These are phyloP conservation scores for Pinus taeda DNA, from an alignment of 75 land plant genomes.

Conservation along the genomic window DNA sequence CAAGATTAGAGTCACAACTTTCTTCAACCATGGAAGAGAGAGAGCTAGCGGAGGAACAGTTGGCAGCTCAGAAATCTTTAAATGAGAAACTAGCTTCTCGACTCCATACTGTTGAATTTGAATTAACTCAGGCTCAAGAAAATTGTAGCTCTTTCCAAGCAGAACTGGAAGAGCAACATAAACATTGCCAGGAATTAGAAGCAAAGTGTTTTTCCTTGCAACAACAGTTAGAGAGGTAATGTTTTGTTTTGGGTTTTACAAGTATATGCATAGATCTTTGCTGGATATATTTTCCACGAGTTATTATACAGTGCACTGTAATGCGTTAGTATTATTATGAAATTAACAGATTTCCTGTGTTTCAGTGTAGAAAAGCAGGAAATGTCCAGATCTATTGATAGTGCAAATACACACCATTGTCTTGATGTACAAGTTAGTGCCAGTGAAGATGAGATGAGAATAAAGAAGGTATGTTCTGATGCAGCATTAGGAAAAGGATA, in stretches of 20 bases:
- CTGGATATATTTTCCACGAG: not conserved
- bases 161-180: constrained; percentile 58
- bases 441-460: not conserved
- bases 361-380: not conserved
- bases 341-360: not conserved
- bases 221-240: constrained; percentile 66
- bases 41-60: constrained; percentile 27
- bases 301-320: not conserved
- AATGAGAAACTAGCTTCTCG: constrained; percentile 47
- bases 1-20: constrained; percentile 25
- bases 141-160: constrained; percentile 58
- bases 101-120: constrained; percentile 29
- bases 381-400: not conserved
- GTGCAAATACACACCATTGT: not conserved
- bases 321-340: not conserved
- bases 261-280: not conserved
- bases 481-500: too few relatives aligned
- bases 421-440: not conserved
- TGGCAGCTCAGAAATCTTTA: constrained; percentile 24
- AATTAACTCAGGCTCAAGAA: constrained; percentile 42
- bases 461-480: not conserved
- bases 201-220: constrained; percentile 65
- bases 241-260: not conserved
- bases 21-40: constrained; percentile 31
- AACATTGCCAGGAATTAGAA: constrained; percentile 51